Conservation (phyloP, 768 basidiomycete genomes). For the Hericium alpestre region DNA sequence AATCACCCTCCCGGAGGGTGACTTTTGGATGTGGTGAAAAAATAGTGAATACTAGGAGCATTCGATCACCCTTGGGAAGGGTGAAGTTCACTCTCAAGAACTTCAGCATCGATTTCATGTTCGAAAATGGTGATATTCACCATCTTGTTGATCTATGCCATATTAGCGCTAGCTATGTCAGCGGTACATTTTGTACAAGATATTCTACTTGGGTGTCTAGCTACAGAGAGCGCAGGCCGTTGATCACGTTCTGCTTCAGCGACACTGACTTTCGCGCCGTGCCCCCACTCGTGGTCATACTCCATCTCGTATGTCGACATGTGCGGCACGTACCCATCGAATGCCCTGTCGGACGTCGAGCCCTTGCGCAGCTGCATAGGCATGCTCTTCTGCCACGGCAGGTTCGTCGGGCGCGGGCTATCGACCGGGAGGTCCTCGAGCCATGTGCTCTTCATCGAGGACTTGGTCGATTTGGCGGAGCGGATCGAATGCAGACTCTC, state of each 20-base stretch:
- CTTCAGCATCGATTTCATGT: too few species aligned
- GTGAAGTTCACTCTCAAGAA: too few species aligned
- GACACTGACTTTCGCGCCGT: constrained; percentile 3
- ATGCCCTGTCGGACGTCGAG: constrained; percentile 17
- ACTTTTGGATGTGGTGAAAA: too few species aligned
- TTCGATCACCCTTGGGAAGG: too few species aligned
- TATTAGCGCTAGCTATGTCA: too few species aligned
- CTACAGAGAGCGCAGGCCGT: not conserved
- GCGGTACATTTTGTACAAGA: too few species aligned
- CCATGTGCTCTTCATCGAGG: constrained; percentile 18
- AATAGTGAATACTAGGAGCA: too few species aligned
- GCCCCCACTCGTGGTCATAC: constrained; percentile 8
- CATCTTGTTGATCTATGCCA: too few species aligned
- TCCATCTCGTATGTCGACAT: not conserved
- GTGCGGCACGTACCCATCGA: constrained; percentile 10
- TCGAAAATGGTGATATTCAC: too few species aligned
- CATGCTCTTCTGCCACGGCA: constrained; percentile 42
- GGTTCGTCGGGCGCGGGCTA: constrained; percentile 8
- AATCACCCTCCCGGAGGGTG: too few species aligned
- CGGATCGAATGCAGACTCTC: constrained; percentile 30
- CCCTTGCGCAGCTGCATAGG: constrained; percentile 25
- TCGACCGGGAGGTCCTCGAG: constrained; percentile 14
- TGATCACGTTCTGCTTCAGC: not conserved
- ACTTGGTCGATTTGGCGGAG: constrained; percentile 27
- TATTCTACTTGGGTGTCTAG: too few species aligned